A percentile compares a stretch with the other conserved stretches of the same genome.
These are phyloP conservation scores for Populus trichocarpa DNA, from an alignment of 441 rosid species.

Conservation along the genomic window DNA sequence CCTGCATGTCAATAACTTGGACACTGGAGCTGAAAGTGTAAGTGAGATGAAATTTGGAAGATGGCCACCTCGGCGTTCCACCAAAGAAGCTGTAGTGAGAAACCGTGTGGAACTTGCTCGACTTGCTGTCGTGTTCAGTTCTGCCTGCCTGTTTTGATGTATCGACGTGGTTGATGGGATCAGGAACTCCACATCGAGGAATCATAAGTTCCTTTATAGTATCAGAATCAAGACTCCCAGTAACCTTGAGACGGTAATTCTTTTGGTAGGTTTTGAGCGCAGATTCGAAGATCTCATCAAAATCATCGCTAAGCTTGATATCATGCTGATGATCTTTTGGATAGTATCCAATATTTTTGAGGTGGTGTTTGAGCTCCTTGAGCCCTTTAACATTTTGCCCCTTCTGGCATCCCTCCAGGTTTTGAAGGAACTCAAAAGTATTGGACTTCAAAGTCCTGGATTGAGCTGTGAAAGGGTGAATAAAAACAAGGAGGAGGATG, in stretches of 20 bases:
- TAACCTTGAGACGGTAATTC: slow-evolving; percentile 24
- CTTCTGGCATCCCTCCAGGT: slow-evolving; percentile 16
- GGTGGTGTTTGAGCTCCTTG: slow-evolving; percentile 14
- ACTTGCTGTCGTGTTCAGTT: no score
- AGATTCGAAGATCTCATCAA: slow-evolving; percentile 25
- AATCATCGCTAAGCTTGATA: slow-evolving; percentile 17
- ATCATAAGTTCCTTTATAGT: slow-evolving; percentile 23
- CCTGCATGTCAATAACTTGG: no score
- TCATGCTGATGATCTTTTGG: not conserved
- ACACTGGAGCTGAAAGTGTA: no score
- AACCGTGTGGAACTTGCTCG: no score
- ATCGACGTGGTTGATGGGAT: slow-evolving; percentile 8
- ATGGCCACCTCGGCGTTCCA: no score
- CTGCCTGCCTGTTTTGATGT: no score
- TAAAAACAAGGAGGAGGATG: not conserved
- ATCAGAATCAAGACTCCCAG: slow-evolving; percentile 22
- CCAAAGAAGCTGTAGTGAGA: no score
- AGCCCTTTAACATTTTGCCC: slow-evolving; percentile 21
- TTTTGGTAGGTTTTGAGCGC: slow-evolving; percentile 32
- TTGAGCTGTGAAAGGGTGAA: not conserved
- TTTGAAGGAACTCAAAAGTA: not conserved
- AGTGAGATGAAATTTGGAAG: no score
- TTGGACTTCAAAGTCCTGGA: not conserved
- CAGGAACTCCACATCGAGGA: slow-evolving; percentile 32
- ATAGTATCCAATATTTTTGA: slow-evolving; percentile 14